A percentile compares a stretch with the other conserved stretches of the same genome.
Evolutionary conservation across 768 basidiomycete genomes (phyloP).

Genomic region (Pisolithus orientalis): DNA sequence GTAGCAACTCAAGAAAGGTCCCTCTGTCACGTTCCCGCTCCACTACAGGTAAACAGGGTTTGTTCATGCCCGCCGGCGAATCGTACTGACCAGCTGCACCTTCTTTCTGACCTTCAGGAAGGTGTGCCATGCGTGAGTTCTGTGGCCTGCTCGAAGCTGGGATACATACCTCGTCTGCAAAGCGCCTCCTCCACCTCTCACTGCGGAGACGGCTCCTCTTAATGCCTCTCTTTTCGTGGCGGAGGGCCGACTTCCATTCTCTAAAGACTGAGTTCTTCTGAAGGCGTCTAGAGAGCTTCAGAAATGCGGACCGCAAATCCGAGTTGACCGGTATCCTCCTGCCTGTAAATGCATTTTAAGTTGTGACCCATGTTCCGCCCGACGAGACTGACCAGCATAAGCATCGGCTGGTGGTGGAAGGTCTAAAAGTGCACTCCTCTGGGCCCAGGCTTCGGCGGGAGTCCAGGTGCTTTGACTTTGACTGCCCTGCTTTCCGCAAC

Average conservation of each 20-base stretch:
- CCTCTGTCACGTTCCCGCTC: background rate
- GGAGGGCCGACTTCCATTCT: constrained; percentile 42
- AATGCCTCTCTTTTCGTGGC: constrained; percentile 81
- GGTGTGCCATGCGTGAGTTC: constrained; percentile 9
- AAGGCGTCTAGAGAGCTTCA: constrained; percentile 45
- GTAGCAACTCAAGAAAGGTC: background rate
- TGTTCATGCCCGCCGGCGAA: constrained; percentile 60
- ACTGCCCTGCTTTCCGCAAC: constrained; percentile 10
- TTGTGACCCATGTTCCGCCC: background rate
- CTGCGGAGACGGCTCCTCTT: constrained; percentile 71
- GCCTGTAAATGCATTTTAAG: constrained; percentile 35
- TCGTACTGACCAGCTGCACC: constrained; percentile 73
- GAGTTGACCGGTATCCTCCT: constrained; percentile 50
- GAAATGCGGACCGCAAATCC: constrained; percentile 43
- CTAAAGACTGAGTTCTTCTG: constrained; percentile 47
- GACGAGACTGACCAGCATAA: constrained; percentile 46
- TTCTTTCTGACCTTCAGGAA: constrained; percentile 70
- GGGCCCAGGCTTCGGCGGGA: constrained; percentile 34
- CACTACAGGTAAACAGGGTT: background rate
- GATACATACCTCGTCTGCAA: constrained; percentile 65
- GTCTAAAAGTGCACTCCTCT: constrained; percentile 14
- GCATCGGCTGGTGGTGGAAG: constrained; percentile 39
- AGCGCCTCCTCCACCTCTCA: constrained; percentile 72
- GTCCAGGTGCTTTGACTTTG: constrained; percentile 13
- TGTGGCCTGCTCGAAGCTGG: constrained; percentile 4